Percentiles rank a stretch among this genome's conserved stretches.
phyloP scores from a whole-genome alignment of 179 eudicot genomes.

The Silene vulgaris region DNA sequence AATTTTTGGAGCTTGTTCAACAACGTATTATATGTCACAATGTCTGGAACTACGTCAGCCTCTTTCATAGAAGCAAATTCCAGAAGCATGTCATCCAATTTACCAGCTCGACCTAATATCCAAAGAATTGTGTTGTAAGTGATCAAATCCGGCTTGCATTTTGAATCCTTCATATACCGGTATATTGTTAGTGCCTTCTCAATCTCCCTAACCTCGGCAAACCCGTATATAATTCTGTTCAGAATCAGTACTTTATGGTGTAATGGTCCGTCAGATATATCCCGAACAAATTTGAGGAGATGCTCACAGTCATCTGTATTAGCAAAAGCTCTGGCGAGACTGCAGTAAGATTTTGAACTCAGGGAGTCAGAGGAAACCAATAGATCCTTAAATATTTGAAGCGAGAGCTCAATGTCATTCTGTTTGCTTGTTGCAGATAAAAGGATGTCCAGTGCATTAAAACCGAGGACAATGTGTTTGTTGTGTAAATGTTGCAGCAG shows the following conservation, averaged over 20 bases:
- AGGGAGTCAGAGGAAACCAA: slow-evolving; percentile 31
- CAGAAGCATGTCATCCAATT: slow-evolving; percentile 58
- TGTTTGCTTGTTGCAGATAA: slow-evolving; percentile 49
- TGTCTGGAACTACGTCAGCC: slow-evolving; percentile 55
- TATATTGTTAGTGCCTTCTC: slow-evolving; percentile 53
- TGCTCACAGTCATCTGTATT: slow-evolving; percentile 31
- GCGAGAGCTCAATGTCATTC: slow-evolving; percentile 37
- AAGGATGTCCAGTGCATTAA: slow-evolving; percentile 53
- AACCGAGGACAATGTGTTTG: slow-evolving; percentile 35
- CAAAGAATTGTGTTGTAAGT: slow-evolving; percentile 65
- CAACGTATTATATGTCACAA: slow-evolving; percentile 65
- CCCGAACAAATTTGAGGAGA: slow-evolving; percentile 43
- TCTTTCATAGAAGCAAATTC: slow-evolving; percentile 60
- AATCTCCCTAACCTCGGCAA: slow-evolving; percentile 55
- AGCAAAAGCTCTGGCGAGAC: slow-evolving; percentile 56
- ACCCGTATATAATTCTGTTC: slow-evolving; percentile 63
- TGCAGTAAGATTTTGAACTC: slow-evolving; percentile 38
- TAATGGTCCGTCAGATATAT: slow-evolving; percentile 44
- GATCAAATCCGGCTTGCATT: slow-evolving; percentile 59
- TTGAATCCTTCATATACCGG: slow-evolving; percentile 45
- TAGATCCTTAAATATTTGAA: slow-evolving; percentile 55
- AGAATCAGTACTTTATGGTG: slow-evolving; percentile 44
- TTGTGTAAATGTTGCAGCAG: slow-evolving; percentile 38
- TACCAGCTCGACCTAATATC: slow-evolving; percentile 60
- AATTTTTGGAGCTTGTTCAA: slow-evolving; percentile 54